These are phyloP conservation scores for Colletotrichum sp. DNA, from an alignment of 2,329 filamentous ascomycete species.

Conservation along the genomic window DNA sequence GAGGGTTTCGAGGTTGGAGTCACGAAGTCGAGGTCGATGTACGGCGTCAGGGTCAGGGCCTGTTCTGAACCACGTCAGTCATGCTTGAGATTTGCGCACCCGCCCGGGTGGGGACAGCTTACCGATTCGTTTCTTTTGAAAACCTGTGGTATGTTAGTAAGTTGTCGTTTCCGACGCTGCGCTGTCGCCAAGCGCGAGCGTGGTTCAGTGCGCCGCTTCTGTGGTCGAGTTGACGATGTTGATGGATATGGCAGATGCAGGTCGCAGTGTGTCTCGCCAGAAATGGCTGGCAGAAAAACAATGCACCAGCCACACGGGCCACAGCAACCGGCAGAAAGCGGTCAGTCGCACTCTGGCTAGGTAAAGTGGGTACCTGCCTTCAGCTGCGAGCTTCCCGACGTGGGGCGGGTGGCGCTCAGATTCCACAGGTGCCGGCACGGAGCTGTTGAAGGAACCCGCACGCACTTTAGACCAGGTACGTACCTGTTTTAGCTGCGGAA, in stretches of 20 bases:
- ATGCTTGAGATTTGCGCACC: background rate
- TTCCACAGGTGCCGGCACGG: background rate
- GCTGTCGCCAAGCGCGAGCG: constrained; percentile 17
- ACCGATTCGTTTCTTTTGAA: background rate
- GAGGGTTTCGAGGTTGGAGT: background rate
- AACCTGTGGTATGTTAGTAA: constrained; percentile 29
- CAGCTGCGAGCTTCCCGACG: background rate
- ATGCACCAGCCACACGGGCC: constrained; percentile 17
- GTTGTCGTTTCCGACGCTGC: constrained; percentile 12
- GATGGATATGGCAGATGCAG: background rate
- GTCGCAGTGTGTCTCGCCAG: background rate
- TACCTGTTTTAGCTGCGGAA: background rate
- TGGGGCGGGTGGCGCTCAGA: constrained; percentile 6
- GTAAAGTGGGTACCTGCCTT: background rate
- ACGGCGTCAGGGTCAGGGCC: constrained; percentile 11
- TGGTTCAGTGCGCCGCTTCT: constrained; percentile 18
- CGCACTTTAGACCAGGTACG: background rate
- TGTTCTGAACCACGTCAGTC: constrained; percentile 3
- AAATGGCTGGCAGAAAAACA: constrained; percentile 19
- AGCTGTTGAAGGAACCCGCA: background rate
- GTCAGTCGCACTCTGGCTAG: background rate
- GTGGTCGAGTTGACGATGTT: constrained; percentile 13
- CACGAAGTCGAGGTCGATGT: background rate
- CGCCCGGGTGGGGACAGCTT: background rate
- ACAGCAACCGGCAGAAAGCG: constrained; percentile 18